Percentiles rank a stretch among this genome's conserved stretches.
These are phyloP conservation scores for Chlorociboria aeruginascens DNA, from an alignment of 495 filamentous ascomycete species.

Conservation along the genomic window DNA sequence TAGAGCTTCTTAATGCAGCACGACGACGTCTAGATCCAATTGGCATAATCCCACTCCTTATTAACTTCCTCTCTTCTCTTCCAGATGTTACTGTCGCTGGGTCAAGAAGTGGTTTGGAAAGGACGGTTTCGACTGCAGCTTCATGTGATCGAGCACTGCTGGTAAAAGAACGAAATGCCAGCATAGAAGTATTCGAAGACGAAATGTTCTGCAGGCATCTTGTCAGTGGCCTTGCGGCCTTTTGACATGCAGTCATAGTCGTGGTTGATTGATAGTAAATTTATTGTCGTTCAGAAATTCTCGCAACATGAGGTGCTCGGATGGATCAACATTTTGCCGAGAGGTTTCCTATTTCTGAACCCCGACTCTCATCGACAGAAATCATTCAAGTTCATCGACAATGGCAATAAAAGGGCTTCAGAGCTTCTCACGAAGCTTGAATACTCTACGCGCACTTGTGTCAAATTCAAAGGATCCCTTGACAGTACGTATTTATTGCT, in stretches of 20 bases:
- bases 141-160: constrained; percentile 30
- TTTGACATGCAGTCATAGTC: constrained; percentile 57
- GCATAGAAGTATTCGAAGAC: constrained; percentile 22
- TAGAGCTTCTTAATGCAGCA: constrained; percentile 55
- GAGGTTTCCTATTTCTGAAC: constrained; percentile 8
- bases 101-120: constrained; percentile 21
- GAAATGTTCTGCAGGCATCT: constrained; percentile 44
- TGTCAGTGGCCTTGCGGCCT: constrained; percentile 53
- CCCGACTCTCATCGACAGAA: constrained; percentile 2
- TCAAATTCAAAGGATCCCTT: constrained; percentile 25
- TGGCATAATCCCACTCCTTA: constrained; percentile 44
- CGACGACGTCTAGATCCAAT: constrained; percentile 77
- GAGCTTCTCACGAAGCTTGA: constrained; percentile 30
- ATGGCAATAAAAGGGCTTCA: constrained; percentile 23
- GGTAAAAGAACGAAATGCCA: constrained; percentile 34
- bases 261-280: constrained; percentile 17
- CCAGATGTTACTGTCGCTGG: constrained; percentile 24
- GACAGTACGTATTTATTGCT: constrained; percentile 22
- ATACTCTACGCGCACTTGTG: constrained; percentile 10
- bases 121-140: constrained; percentile 19
- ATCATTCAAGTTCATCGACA: constrained; percentile 8
- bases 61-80: constrained; percentile 47
- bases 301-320: not conserved
- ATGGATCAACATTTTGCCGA: constrained; percentile 11
- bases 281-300: constrained; percentile 11